phyloP scores from a whole-genome alignment of 345 rosid species.

The Boechera divaricarpa region DNA sequence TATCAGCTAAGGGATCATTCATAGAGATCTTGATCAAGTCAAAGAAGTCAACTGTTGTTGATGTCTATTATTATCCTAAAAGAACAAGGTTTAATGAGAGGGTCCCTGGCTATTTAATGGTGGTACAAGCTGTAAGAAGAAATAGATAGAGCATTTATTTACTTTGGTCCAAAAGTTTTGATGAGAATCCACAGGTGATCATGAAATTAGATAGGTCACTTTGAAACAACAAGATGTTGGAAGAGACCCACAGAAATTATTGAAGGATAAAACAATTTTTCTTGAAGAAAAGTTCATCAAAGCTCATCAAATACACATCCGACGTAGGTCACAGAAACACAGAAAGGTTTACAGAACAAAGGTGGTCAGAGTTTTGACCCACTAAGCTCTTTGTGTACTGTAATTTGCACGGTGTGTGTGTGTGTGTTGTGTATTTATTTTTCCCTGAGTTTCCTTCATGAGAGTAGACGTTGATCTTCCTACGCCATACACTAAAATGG shows the following conservation, averaged over 20 bases:
- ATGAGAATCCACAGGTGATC: constrained; percentile 35
- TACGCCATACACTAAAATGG: constrained; percentile 38
- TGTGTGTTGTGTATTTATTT: constrained; percentile 34
- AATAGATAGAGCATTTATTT: constrained; percentile 33
- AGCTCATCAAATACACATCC: constrained; percentile 41
- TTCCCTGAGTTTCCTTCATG: constrained; percentile 28
- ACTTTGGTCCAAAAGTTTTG: constrained; percentile 32
- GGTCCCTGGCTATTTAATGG: constrained; percentile 45
- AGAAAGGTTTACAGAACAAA: constrained; percentile 43
- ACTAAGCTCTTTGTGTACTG: constrained; percentile 40
- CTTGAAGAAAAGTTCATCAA: background rate
- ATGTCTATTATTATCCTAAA: constrained; percentile 40
- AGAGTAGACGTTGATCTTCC: constrained; percentile 39
- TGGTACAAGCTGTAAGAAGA: constrained; percentile 44
- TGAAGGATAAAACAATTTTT: background rate
- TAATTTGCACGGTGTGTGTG: constrained; percentile 28
- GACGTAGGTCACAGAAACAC: constrained; percentile 44
- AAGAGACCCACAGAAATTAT: constrained; percentile 44
- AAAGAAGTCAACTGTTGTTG: constrained; percentile 40
- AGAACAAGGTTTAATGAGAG: constrained; percentile 39
- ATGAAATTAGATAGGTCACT: constrained; percentile 32
- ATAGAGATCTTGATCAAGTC: constrained; percentile 38
- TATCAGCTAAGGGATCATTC: constrained; percentile 32
- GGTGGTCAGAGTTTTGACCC: constrained; percentile 49
- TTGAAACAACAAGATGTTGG: constrained; percentile 36